phyloP scores from a whole-genome alignment of 345 rosid species.

The Garcia nutans region DNA sequence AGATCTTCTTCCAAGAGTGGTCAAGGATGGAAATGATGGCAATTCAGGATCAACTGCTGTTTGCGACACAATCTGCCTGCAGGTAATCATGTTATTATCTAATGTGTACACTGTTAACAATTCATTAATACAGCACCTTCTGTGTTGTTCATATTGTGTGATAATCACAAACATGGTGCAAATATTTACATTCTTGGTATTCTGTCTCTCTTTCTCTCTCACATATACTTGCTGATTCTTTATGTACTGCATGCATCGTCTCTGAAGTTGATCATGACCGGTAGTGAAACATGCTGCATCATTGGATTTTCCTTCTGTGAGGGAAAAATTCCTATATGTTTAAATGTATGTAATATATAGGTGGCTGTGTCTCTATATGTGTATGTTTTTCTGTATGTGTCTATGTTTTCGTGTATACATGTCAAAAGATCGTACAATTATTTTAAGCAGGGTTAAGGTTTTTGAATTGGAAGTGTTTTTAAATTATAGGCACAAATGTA shows the following conservation, averaged over 20 bases:
- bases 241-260: not conserved
- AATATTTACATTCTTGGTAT: not conserved
- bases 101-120: not conserved
- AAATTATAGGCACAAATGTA: not conserved
- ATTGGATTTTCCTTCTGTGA: not conserved
- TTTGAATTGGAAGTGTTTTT: not conserved
- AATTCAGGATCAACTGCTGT: slow-evolving; percentile 92
- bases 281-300: not conserved
- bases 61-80: slow-evolving; percentile 84
- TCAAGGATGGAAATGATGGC: slow-evolving; percentile 80
- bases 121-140: not conserved
- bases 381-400: no score
- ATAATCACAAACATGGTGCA: not conserved
- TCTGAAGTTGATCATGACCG: not conserved
- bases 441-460: not conserved
- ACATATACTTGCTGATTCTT: no score
- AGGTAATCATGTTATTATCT: slow-evolving; percentile 46
- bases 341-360: not conserved
- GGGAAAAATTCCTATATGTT: not conserved
- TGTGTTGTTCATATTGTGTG: not conserved
- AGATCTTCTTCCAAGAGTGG: slow-evolving; percentile 78
- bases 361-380: not conserved
- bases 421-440: not conserved
- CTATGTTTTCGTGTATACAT: not conserved
- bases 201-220: not conserved